A percentile compares a stretch with the other conserved stretches of the same genome.
Conservation (phyloP, 257 asterid species). For the Echites panduratus region DNA sequence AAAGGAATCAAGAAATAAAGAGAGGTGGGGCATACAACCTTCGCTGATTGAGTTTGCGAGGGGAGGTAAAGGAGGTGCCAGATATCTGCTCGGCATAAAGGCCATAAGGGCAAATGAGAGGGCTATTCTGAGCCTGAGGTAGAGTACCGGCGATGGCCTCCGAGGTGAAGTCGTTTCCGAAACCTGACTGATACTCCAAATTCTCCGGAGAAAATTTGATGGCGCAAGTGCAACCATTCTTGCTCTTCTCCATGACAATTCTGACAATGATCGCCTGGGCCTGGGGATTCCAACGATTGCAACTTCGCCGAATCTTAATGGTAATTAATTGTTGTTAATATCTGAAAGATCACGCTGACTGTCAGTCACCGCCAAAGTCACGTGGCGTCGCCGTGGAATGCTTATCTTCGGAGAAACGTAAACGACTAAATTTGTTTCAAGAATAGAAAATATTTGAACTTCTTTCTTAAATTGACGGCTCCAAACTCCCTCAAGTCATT, state of each 20-base stretch:
- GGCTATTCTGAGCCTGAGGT: conserved; percentile 80
- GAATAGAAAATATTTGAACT: too few species aligned
- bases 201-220: conserved; percentile 31
- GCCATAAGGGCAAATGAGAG: conserved; percentile 74
- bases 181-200: conserved; percentile 65
- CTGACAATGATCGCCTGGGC: not conserved
- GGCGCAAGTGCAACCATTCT: conserved; percentile 13
- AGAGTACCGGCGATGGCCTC: conserved; percentile 88
- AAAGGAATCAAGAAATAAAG: not conserved
- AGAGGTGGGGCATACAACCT: conserved; percentile 28
- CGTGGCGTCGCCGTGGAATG: too few species aligned
- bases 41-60: conserved; percentile 83
- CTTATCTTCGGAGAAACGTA: too few species aligned
- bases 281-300: too few species aligned
- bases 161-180: conserved; percentile 76
- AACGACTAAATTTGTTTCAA: too few species aligned
- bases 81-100: conserved; percentile 98
- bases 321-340: too few species aligned
- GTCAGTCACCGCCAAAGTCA: too few species aligned
- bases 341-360: too few species aligned
- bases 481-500: too few species aligned
- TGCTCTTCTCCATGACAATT: conserved; percentile 26
- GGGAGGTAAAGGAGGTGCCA: conserved; percentile 95
- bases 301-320: too few species aligned
- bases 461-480: too few species aligned